Conservation (phyloP, 1,284 basidiomycete species). For the Trichosporon sp. region DNA sequence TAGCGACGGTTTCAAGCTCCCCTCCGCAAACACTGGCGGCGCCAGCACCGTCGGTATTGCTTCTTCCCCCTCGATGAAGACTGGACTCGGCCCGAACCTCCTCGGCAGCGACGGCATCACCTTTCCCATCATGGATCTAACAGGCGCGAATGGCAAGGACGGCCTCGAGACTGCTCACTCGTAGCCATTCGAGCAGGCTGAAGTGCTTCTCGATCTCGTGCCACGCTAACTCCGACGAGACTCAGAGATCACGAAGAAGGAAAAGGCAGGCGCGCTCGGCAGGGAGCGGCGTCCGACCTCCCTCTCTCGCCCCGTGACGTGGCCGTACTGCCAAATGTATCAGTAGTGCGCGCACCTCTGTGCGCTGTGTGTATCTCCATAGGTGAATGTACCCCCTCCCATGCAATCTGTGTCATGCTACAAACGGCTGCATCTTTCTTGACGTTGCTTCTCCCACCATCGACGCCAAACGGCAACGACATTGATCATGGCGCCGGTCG, state of each 20-base stretch:
- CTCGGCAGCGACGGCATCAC: neutral
- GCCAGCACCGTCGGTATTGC: neutral
- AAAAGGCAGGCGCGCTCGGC: too few relatives aligned
- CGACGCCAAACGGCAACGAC: neutral
- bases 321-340: neutral
- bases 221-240: too few relatives aligned
- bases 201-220: too few relatives aligned
- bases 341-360: neutral
- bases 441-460: neutral
- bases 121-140: neutral
- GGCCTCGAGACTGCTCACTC: too few relatives aligned
- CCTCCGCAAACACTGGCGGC: neutral
- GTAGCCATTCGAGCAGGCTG: too few relatives aligned
- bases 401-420: neutral
- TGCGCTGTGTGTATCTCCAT: neutral
- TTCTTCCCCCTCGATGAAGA: neutral
- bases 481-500: neutral
- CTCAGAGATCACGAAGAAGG: too few relatives aligned
- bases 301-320: too few relatives aligned
- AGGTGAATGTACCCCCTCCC: neutral
- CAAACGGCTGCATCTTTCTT: neutral
- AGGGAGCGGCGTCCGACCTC: too few relatives aligned
- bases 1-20: too few relatives aligned
- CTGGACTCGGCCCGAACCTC: neutral
- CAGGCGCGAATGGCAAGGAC: neutral